A percentile compares a stretch with the other conserved stretches of the same genome.
Evolutionary conservation across 1,139 yeast species (phyloP).

Genomic region (Suhomyces coccinellae): DNA sequence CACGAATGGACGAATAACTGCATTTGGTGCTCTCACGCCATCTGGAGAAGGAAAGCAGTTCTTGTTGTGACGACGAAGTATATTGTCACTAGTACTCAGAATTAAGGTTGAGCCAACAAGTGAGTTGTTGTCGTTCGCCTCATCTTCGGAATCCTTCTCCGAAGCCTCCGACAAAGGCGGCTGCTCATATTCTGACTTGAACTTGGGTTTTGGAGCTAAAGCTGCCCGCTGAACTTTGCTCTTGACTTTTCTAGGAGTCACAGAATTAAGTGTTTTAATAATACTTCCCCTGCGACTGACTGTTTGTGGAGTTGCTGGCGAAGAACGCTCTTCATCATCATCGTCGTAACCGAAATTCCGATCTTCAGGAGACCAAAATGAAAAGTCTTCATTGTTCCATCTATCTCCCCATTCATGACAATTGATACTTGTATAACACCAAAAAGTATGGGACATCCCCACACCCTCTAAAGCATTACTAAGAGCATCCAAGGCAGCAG

Average conservation of each 20-base stretch:
- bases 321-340: not conserved
- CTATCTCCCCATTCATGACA: constrained; percentile 82
- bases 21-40: constrained; percentile 70
- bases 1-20: constrained; percentile 74
- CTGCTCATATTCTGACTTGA: not conserved
- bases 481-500: constrained; percentile 81
- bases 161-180: not conserved
- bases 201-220: constrained; percentile 8
- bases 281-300: constrained; percentile 14
- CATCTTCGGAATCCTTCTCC: constrained; percentile 9
- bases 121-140: constrained; percentile 9
- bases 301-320: constrained; percentile 8
- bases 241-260: constrained; percentile 10
- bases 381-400: constrained; percentile 93
- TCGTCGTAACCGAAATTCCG: constrained; percentile 26
- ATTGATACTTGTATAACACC: constrained; percentile 80
- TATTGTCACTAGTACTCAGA: constrained; percentile 27
- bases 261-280: constrained; percentile 4
- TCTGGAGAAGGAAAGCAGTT: constrained; percentile 48
- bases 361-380: constrained; percentile 80
- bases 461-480: constrained; percentile 75
- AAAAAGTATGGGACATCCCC: constrained; percentile 70
- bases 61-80: constrained; percentile 23
- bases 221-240: constrained; percentile 8
- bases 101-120: constrained; percentile 16